These are phyloP conservation scores for Phytophthora meadii DNA, from an alignment of 352 stramenopile species.

Conservation along the genomic window DNA sequence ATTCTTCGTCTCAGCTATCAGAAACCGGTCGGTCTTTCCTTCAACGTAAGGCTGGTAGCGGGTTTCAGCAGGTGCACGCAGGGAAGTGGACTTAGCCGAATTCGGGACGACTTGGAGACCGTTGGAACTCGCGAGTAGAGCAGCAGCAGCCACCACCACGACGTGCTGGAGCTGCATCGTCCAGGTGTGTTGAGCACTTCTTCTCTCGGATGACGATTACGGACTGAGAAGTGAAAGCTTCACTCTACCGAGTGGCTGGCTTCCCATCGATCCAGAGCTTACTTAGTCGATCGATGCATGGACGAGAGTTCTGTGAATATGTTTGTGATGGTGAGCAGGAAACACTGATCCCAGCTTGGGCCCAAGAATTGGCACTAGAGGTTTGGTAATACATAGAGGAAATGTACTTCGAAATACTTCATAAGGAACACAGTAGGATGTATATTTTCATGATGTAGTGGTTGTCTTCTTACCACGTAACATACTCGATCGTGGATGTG, in stretches of 20 bases:
- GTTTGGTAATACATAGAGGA: too few species aligned
- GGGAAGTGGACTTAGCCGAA: conserved; percentile 20
- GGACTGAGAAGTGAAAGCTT: neutral
- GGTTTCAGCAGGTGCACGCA: conserved; percentile 11
- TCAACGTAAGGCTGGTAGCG: conserved; percentile 24
- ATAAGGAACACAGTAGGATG: neutral
- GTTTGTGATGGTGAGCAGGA: conserved; percentile 1
- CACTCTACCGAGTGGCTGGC: neutral
- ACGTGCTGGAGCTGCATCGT: conserved; percentile 20
- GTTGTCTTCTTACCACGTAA: too few species aligned
- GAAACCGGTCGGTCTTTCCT: conserved; percentile 22
- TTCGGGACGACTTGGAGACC: conserved; percentile 23
- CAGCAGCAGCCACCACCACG: conserved; percentile 12
- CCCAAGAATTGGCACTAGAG: too few species aligned
- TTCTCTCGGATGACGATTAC: conserved; percentile 11
- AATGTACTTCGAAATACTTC: neutral
- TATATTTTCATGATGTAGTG: too few species aligned
- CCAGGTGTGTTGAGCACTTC: neutral
- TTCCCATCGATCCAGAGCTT: neutral
- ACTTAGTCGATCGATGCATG: neutral
- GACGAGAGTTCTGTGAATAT: neutral
- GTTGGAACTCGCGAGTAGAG: conserved; percentile 8
- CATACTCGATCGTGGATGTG: too few species aligned
- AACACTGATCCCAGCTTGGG: neutral
- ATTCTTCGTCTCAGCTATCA: conserved; percentile 19